Evolutionary conservation across 257 asterid species (phyloP).

Genomic region (Lycium ferocissimum): DNA sequence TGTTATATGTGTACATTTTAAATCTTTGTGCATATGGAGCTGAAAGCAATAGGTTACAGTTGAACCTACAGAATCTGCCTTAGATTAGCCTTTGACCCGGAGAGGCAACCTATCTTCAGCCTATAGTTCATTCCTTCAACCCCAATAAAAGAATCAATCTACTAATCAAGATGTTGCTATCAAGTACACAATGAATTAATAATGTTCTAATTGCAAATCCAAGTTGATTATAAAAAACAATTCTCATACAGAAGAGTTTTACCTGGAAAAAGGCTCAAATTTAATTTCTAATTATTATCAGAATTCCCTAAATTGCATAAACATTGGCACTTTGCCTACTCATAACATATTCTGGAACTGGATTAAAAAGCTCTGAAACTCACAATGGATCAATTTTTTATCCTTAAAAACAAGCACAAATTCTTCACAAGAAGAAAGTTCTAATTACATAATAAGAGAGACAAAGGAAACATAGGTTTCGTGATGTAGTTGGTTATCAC

Average conservation of each 20-base stretch:
- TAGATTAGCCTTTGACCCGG: too few species aligned
- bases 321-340: too few species aligned
- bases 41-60: background rate
- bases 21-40: too few species aligned
- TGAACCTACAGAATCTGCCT: background rate
- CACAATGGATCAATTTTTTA: too few species aligned
- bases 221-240: background rate
- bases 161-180: background rate
- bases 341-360: too few species aligned
- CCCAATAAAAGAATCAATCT: background rate
- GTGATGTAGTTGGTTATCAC: conserved; percentile 94
- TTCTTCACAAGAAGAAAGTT: too few species aligned
- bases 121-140: background rate
- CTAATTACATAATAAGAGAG: too few species aligned
- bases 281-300: background rate
- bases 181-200: background rate
- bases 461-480: conserved; percentile 43
- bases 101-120: background rate
- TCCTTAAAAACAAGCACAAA: too few species aligned
- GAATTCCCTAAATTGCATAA: too few species aligned
- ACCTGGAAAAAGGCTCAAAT: background rate
- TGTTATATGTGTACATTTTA: background rate
- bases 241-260: background rate
- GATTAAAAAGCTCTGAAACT: too few species aligned
- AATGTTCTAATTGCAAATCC: background rate